Evolutionary conservation across 2,329 filamentous ascomycete species (phyloP).

Genomic region (Juglanconis sp.): DNA sequence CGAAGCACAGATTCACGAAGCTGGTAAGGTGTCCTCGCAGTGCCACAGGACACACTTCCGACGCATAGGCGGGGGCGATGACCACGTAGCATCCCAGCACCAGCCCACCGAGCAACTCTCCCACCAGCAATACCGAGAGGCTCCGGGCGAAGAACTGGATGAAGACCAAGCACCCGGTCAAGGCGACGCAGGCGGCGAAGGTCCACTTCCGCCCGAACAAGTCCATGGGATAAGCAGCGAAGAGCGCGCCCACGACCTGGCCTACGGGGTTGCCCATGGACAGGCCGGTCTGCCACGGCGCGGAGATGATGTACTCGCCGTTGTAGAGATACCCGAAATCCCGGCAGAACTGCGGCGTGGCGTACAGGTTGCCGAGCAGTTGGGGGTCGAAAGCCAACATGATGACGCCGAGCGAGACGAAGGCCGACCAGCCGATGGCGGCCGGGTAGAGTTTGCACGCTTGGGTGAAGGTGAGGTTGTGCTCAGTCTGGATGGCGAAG

Average conservation of each 20-base stretch:
- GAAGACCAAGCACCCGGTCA: slow-evolving; percentile 54
- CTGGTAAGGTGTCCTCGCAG: slow-evolving; percentile 56
- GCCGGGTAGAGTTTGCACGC: slow-evolving; percentile 42
- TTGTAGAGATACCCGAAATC: slow-evolving; percentile 53
- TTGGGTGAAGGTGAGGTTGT: slow-evolving; percentile 36
- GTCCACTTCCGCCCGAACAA: slow-evolving; percentile 43
- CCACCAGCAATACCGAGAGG: slow-evolving; percentile 53
- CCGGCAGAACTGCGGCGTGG: slow-evolving; percentile 53
- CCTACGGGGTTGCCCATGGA: slow-evolving; percentile 55
- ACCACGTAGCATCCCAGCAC: slow-evolving; percentile 61
- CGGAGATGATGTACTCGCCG: slow-evolving; percentile 38
- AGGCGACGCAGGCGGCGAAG: slow-evolving; percentile 39
- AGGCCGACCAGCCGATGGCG: slow-evolving; percentile 53
- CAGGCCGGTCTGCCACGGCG: slow-evolving; percentile 45
- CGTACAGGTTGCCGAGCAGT: slow-evolving; percentile 60
- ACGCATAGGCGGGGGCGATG: slow-evolving; percentile 56
- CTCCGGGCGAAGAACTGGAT: slow-evolving; percentile 61
- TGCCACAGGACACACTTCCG: slow-evolving; percentile 57
- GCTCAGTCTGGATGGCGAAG: slow-evolving; percentile 36
- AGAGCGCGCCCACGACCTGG: slow-evolving; percentile 53
- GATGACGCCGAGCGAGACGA: slow-evolving; percentile 58
- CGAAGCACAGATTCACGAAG: slow-evolving; percentile 61
- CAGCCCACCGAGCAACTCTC: slow-evolving; percentile 59
- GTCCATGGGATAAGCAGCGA: slow-evolving; percentile 46
- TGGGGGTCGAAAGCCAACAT: slow-evolving; percentile 65